Base-by-base conservation (phyloP, 2,329 filamentous ascomycete genomes). In the Decorospora gaudefroyi region DNA sequence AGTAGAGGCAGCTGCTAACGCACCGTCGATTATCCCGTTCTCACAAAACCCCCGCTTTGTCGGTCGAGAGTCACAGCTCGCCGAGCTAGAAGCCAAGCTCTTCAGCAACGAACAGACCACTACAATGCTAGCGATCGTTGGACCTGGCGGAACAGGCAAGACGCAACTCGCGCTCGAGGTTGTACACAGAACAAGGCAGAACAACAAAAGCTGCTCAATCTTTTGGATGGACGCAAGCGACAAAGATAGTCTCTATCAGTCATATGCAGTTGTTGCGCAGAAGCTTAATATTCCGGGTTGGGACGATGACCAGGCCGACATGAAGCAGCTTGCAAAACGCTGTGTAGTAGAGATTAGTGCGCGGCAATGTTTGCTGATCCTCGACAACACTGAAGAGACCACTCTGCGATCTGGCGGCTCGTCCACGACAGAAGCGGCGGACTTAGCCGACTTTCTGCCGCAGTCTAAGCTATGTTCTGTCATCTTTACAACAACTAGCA, bases 141-240 rank as follows among this genome's bases (percentile, higher is more conserved):
- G 57, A 25, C 44, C 36, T 12, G 44, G 45, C 6, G 54, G 56
- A 41, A 55, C 38, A 37, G 56, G 56, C 33, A 59, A 59, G 28
- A 51, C 47, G 25, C 56, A 59, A 42, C 47, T 57, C 6, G 56
- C 51, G 22, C 53, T 76, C 3, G 64, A 73, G 43, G 43, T 76
- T 21, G 72, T 70, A 3, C 67, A 75, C 57, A 69, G 64, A 56
- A 61, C 59, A 2, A 71, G 64, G 40, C 40, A 69, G 6, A 61
- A 64, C 25, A 34, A 60, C 25, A 64, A 65, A 1, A 64, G 68
- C 4, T 73, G 61, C 38, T 73, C 69, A 0, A 53, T 78, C 36
- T 70, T 78, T 45, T 78, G 73, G 75, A 61, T 77, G 6, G 66
- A 72, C 4, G 73, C 69, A 5, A 58, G 65, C 16, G 73, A 69